Evolutionary conservation across 805 yeast genomes (phyloP), one percentile per base, ranked within the genome.

Genomic region (Clavispora fructus): DNA sequence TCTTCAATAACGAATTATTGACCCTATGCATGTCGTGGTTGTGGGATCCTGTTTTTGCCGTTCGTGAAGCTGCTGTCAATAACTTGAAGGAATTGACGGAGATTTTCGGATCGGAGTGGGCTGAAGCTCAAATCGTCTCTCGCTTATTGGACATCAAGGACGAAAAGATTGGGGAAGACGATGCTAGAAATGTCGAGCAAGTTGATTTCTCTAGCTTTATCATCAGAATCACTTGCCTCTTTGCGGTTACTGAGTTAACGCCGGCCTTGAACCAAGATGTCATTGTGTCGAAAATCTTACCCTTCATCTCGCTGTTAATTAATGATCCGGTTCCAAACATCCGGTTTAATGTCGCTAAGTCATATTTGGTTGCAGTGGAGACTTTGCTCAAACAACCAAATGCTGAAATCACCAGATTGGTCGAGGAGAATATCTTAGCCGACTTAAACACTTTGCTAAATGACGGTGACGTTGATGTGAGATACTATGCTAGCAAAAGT

Each of bases 31-130:
- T 94, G 79, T 86, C 91, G n/a, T 94, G 99, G 98, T 74, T 94
- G 54, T 91, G 97, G 96, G 99, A 94, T 69, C 87, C 91, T 5
- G 99, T 94, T 35, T 94, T 81, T 68, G 91, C 98, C 6, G 91
- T 94, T 50, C 83, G 99, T 67, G 95, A 89, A 55, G 99, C 99
- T 9, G 98, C 98, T 1, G 95, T 94, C 29, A 71, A 74, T 46
- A 94, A 91, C 65, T 73, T 94, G 56, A 83, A 79, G 55, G 83
- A 85, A 55, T 74, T 94, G 57, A 83, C 97, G 6, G 79, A 78
- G 54, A 89, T 88, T 32, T 94, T 94, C 68, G 99, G 98, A 29
- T 83, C 91, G 32, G 82, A 82, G 33, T 94, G 99, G 99, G 92
- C 97, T 40, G 83, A 88, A 63, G 71, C 72, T 39, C 94, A 90